Percentiles rank a stretch among this genome's conserved stretches.
Evolutionary conservation across 805 yeast species (phyloP).

Genomic region (Ogataea nakhonphanomensis): DNA sequence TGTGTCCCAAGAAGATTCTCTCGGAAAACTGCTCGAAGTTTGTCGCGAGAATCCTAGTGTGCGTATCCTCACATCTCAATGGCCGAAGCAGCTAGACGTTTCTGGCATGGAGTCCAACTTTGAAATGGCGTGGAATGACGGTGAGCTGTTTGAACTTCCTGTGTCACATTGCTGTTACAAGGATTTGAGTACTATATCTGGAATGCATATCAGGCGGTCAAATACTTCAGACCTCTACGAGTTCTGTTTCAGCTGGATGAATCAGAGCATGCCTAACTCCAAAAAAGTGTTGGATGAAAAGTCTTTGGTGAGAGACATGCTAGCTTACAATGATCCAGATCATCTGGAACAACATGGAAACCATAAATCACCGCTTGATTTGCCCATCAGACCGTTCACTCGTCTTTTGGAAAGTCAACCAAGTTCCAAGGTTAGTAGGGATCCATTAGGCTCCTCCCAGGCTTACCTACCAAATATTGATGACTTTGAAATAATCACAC

Average conservation of each 20-base stretch:
- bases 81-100: constrained; percentile 1
- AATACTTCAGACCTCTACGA: neutral
- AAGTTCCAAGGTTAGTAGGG: neutral
- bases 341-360: too few species aligned
- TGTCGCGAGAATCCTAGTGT: constrained; percentile 2
- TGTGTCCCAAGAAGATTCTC: neutral
- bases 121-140: constrained; percentile 1
- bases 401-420: neutral
- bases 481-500: constrained; percentile 15
- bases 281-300: constrained; percentile 2
- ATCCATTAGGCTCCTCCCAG: constrained; percentile 9
- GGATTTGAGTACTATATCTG: neutral
- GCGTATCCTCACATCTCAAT: neutral
- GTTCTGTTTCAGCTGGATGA: constrained; percentile 3
- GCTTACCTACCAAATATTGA: constrained; percentile 11
- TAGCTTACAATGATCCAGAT: neutral
- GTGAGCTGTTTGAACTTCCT: neutral
- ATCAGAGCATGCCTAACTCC: neutral
- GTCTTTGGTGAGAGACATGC: neutral
- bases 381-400: too few species aligned
- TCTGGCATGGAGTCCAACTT: constrained; percentile 2
- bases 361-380: too few species aligned
- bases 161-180: neutral
- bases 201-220: neutral
- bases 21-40: neutral